Conservation (phyloP, 202 grass and related monocot species). For the Brachypodium distachyon region DNA sequence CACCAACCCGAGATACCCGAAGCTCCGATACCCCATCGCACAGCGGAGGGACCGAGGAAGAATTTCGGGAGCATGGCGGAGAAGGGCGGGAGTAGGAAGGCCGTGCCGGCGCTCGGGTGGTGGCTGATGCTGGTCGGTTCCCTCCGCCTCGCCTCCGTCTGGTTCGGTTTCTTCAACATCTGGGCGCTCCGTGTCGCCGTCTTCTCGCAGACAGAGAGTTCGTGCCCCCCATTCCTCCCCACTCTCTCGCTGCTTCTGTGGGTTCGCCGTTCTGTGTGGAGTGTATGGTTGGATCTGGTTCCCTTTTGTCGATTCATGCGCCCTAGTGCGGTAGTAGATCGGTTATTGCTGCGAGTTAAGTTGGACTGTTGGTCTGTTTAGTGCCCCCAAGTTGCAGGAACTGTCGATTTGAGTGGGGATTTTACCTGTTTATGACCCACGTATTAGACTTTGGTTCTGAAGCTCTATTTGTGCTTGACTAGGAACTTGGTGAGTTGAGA, state of each 20-base stretch:
- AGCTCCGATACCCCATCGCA: too few species aligned
- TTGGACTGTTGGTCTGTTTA: neutral
- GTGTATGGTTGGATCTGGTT: neutral
- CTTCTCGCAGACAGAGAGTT: constrained; percentile 77
- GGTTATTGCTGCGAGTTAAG: neutral
- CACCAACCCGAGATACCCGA: too few species aligned
- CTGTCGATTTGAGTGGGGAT: neutral
- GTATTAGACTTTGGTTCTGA: neutral
- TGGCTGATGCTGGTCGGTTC: constrained; percentile 8
- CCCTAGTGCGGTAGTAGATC: neutral
- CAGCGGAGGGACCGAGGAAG: too few species aligned
- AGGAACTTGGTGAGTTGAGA: neutral
- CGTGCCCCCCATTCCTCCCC: neutral
- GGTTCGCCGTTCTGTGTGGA: neutral
- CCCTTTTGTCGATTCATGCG: neutral
- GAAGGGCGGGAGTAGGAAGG: constrained; percentile 15
- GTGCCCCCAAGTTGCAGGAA: neutral
- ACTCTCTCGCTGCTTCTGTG: neutral
- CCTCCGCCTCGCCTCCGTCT: constrained; percentile 7
- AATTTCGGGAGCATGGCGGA: neutral
- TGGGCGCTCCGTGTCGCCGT: constrained; percentile 85
- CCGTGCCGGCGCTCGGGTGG: constrained; percentile 27
- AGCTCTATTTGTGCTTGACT: neutral
- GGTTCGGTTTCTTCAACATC: constrained; percentile 44
- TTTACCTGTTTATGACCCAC: neutral